These are phyloP conservation scores for Spathaspora sp. DNA, from an alignment of 1,139 yeast genomes.

Conservation along the genomic window DNA sequence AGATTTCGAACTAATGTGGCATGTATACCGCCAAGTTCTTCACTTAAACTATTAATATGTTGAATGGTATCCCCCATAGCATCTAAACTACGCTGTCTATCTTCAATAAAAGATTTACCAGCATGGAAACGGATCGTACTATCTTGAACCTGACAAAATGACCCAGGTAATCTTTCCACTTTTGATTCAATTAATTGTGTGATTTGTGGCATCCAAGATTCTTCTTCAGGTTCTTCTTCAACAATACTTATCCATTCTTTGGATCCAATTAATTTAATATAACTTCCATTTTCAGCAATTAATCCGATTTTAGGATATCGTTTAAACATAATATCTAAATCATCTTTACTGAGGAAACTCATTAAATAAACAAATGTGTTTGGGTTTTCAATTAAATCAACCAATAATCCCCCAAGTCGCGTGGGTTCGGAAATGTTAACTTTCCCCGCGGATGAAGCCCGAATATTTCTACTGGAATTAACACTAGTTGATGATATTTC, in stretches of 20 bases:
- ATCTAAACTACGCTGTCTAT: conserved; percentile 61
- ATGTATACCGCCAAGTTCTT: conserved; percentile 61
- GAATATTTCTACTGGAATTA: conserved; percentile 16
- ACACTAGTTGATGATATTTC: conserved; percentile 41
- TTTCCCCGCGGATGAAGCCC: conserved; percentile 24
- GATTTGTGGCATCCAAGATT: conserved; percentile 64
- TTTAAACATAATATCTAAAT: conserved; percentile 66
- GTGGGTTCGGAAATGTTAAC: conserved; percentile 44
- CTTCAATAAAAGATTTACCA: conserved; percentile 58
- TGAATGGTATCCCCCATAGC: conserved; percentile 84
- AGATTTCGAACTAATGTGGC: conserved; percentile 72
- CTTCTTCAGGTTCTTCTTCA: conserved; percentile 49
- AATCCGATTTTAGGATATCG: conserved; percentile 73
- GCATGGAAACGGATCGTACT: conserved; percentile 75
- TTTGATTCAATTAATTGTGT: conserved; percentile 61
- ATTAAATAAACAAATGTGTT: conserved; percentile 69
- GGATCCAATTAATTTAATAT: conserved; percentile 52
- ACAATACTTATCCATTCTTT: conserved; percentile 67
- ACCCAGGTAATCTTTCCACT: conserved; percentile 79
- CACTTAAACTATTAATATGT: conserved; percentile 71
- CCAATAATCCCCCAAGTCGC: conserved; percentile 47
- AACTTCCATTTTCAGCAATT: conserved; percentile 89
- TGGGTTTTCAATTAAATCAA: conserved; percentile 48
- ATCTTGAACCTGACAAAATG: conserved; percentile 70
- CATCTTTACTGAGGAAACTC: conserved; percentile 61